phyloP scores from a whole-genome alignment of 129 eudicot species.

The Cynara cardunculus region DNA sequence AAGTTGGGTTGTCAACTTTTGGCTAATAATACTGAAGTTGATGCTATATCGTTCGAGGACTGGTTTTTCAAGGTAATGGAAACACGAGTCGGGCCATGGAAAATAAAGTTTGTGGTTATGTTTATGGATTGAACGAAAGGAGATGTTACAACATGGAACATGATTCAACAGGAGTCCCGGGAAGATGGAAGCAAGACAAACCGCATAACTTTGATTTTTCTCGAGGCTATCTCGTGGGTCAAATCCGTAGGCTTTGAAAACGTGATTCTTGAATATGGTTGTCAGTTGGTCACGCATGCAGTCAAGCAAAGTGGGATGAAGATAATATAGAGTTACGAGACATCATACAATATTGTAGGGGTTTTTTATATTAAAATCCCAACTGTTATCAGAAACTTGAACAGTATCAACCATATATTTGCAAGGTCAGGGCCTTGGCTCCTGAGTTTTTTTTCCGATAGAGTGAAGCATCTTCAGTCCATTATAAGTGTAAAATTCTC shows the following conservation, averaged over 20 bases:
- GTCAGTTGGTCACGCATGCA: neutral
- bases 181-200: too few species aligned
- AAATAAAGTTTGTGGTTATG: neutral
- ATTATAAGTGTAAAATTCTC: too few species aligned
- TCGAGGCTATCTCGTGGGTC: neutral
- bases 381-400: neutral
- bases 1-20: too few species aligned
- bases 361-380: too few species aligned
- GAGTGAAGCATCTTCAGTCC: too few species aligned
- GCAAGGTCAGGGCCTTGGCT: too few species aligned
- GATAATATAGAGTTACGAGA: neutral
- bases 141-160: neutral
- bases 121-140: neutral
- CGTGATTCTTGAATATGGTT: neutral
- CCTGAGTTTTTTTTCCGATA: too few species aligned
- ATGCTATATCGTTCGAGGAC: neutral
- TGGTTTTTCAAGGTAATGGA: neutral
- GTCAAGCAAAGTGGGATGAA: neutral
- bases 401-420: neutral
- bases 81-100: neutral
- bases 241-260: neutral
- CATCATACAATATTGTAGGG: neutral
- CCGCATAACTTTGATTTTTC: neutral
- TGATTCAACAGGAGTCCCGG: neutral
- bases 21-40: too few species aligned